Conservation (phyloP, 257 asterid genomes). For the Pogostemon cablin region DNA sequence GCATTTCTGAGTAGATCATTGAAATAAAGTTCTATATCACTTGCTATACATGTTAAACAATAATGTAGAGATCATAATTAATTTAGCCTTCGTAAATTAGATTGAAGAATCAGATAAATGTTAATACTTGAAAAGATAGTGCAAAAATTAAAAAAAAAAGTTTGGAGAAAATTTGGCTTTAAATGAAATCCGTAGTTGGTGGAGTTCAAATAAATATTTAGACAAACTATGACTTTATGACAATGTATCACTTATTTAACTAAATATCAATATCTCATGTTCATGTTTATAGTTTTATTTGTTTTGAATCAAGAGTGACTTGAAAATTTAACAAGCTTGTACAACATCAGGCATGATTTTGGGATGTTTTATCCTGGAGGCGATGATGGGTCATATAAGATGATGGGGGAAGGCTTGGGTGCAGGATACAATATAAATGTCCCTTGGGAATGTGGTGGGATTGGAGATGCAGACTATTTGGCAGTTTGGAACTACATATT, state of each 20-base stretch:
- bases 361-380: slow-evolving; percentile 1
- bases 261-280: background rate
- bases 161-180: background rate
- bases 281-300: background rate
- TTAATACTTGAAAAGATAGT: background rate
- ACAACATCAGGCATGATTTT: slow-evolving; percentile 1
- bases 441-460: slow-evolving; percentile 3
- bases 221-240: background rate
- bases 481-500: slow-evolving; percentile 1
- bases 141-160: background rate
- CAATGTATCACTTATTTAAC: background rate
- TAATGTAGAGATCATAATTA: background rate
- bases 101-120: background rate
- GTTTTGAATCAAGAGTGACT: background rate
- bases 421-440: slow-evolving; percentile 15
- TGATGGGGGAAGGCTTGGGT: background rate
- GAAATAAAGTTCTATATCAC: background rate
- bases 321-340: background rate
- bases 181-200: too few relatives aligned
- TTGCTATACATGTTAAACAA: background rate
- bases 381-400: slow-evolving; percentile 3
- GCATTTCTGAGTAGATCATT: background rate
- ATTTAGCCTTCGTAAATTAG: background rate
- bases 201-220: background rate
- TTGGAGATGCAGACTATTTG: slow-evolving; percentile 2